phyloP scores from a whole-genome alignment of 345 rosid species.

The Corymbia maculata region DNA sequence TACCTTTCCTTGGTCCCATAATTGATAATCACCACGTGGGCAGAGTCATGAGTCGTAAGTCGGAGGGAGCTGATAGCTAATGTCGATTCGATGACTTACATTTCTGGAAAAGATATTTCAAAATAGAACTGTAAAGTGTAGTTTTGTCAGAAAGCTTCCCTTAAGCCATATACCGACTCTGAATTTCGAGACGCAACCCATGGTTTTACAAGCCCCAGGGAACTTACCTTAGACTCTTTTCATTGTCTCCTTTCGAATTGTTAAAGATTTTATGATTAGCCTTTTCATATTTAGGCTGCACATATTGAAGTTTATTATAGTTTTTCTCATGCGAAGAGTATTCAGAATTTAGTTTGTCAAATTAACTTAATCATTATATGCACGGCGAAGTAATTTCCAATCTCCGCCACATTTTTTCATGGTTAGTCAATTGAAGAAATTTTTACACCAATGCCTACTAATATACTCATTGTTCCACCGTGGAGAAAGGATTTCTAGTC shows the following conservation, averaged over 20 bases:
- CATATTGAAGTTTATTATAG: neutral
- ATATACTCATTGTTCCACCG: neutral
- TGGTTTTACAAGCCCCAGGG: rapidly evolving
- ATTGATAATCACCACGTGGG: neutral
- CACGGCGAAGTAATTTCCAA: neutral
- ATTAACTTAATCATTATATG: neutral
- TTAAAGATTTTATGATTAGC: neutral
- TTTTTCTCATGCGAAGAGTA: neutral
- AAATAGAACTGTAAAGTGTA: neutral
- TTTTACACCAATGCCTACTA: neutral
- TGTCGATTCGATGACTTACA: neutral
- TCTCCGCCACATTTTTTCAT: neutral
- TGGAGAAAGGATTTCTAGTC: neutral
- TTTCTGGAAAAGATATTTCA: neutral
- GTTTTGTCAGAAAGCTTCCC: neutral
- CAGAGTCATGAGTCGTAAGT: neutral
- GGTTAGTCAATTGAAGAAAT: neutral
- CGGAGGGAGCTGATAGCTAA: neutral
- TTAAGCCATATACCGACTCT: rapidly evolving
- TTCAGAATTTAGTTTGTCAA: neutral
- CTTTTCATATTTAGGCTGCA: neutral
- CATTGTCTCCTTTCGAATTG: neutral
- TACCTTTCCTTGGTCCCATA: neutral
- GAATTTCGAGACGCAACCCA: neutral
- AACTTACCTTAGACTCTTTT: neutral